These are phyloP conservation scores for Sporothrix curviconia DNA, from an alignment of 2,329 filamentous ascomycete genomes.

Conservation along the genomic window DNA sequence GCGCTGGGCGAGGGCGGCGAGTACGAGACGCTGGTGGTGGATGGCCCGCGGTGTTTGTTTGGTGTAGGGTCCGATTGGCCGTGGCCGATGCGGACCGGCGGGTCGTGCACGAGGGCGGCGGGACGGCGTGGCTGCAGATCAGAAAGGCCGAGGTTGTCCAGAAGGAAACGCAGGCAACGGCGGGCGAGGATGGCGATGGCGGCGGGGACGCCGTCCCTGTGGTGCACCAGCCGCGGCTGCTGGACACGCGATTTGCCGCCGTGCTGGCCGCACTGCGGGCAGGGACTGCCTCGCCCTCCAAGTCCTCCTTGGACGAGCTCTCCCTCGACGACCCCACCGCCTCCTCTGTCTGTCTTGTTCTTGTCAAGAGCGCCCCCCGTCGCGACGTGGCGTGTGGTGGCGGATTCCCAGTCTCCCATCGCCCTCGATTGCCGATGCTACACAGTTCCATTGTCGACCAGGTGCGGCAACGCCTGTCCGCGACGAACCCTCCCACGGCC, in stretches of 20 bases:
- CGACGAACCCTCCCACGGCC: slow-evolving; percentile 21
- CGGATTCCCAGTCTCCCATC: slow-evolving; percentile 16
- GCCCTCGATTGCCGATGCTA: slow-evolving; percentile 38
- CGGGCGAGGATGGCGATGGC: slow-evolving; percentile 15
- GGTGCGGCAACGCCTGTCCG: slow-evolving; percentile 35
- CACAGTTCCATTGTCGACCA: slow-evolving; percentile 40
- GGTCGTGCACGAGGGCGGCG: slow-evolving; percentile 63
- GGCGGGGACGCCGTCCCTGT: slow-evolving; percentile 7
- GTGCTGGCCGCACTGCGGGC: slow-evolving; percentile 31
- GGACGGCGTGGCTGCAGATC: slow-evolving; percentile 66
- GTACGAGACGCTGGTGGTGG: slow-evolving; percentile 85
- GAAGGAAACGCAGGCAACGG: slow-evolving; percentile 25
- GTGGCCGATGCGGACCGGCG: slow-evolving; percentile 48
- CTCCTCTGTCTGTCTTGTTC: background rate
- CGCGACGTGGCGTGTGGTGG: slow-evolving; percentile 27
- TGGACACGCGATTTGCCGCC: slow-evolving; percentile 56
- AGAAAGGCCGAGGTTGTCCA: slow-evolving; percentile 46
- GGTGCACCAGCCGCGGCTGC: slow-evolving; percentile 54
- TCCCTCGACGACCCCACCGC: background rate
- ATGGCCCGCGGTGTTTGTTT: slow-evolving; percentile 70
- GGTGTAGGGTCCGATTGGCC: slow-evolving; percentile 49
- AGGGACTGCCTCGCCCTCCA: no score
- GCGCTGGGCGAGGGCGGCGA: slow-evolving; percentile 90
- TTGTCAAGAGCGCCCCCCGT: background rate
- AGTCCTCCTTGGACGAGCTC: background rate